Conservation (phyloP, 768 basidiomycete species). For the Lactifluus pinguis region DNA sequence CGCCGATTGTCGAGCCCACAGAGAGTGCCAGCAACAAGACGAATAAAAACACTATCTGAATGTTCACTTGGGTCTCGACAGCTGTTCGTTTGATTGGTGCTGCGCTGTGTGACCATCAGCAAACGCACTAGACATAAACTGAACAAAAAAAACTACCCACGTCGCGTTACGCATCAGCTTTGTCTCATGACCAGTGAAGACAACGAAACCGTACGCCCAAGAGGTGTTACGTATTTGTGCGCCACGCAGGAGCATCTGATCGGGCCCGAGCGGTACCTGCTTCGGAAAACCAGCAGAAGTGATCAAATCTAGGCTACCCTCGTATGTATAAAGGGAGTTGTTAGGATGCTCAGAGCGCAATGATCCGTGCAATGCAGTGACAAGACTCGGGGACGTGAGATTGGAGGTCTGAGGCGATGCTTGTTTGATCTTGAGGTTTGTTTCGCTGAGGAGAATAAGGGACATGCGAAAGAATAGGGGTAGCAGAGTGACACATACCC, state of each 20-base stretch:
- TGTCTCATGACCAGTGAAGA: conserved; percentile 97
- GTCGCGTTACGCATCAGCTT: conserved; percentile 98
- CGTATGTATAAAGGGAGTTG: conserved; percentile 94
- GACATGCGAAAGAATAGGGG: not conserved
- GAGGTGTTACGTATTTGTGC: conserved; percentile 94
- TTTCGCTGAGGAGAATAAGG: conserved; percentile 51
- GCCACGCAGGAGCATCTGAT: conserved; percentile 88
- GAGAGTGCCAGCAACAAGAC: conserved; percentile 79
- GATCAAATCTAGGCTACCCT: conserved; percentile 65
- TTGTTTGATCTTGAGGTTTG: conserved; percentile 98
- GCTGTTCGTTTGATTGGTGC: conserved; percentile 96
- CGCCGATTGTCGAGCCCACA: conserved; percentile 85
- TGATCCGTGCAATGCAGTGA: conserved; percentile 66
- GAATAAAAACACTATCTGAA: conserved; percentile 94
- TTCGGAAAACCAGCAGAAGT: conserved; percentile 51
- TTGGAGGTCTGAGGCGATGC: conserved; percentile 72
- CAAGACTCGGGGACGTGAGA: conserved; percentile 69
- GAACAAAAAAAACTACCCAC: conserved; percentile 37
- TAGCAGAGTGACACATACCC: conserved; percentile 47
- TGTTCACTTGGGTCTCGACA: conserved; percentile 92
- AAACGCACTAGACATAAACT: not conserved
- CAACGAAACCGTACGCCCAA: conserved; percentile 90
- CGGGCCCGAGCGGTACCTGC: conserved; percentile 87
- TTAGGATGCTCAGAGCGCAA: conserved; percentile 95
- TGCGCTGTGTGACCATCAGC: conserved; percentile 42